These are phyloP conservation scores for Chlamydomonas reinhardtii DNA, from an alignment of 163 green algal genomes.

Conservation along the genomic window DNA sequence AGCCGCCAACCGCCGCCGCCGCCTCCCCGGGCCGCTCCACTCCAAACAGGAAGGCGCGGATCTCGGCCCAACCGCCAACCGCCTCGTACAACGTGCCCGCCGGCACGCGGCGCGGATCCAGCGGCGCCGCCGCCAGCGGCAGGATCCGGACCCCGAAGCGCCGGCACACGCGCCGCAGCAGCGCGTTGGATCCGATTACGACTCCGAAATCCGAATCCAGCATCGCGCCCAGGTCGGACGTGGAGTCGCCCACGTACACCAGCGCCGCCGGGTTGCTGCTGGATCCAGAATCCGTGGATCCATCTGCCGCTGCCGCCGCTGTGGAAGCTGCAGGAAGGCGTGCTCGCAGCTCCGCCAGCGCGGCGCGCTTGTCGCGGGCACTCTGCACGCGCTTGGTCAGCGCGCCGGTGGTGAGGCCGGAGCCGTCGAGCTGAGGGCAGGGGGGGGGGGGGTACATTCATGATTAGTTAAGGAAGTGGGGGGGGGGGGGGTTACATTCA, in stretches of 20 bases:
- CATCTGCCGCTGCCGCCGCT: neutral
- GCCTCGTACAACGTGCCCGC: conserved; percentile 71
- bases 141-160: conserved; percentile 64
- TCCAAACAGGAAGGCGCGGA: conserved; percentile 31
- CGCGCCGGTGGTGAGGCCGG: conserved; percentile 55
- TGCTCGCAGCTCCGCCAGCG: conserved; percentile 42
- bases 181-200: conserved; percentile 76
- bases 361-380: conserved; percentile 74
- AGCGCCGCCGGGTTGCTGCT: neutral
- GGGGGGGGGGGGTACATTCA: conserved; percentile 40
- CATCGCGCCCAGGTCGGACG: conserved; percentile 81
- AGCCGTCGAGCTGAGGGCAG: conserved; percentile 42
- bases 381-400: conserved; percentile 60
- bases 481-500: too few species aligned
- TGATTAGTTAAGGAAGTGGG: too few species aligned
- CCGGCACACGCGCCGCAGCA: conserved; percentile 68
- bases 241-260: conserved; percentile 88
- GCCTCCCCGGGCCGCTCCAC: neutral
- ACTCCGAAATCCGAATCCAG: conserved; percentile 83
- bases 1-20: neutral
- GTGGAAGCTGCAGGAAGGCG: neutral
- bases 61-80: conserved; percentile 19
- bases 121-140: conserved; percentile 66
- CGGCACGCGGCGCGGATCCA: conserved; percentile 8
- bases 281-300: neutral